phyloP scores from a whole-genome alignment of 148 eudicot genomes.

The Beta vulgaris region DNA sequence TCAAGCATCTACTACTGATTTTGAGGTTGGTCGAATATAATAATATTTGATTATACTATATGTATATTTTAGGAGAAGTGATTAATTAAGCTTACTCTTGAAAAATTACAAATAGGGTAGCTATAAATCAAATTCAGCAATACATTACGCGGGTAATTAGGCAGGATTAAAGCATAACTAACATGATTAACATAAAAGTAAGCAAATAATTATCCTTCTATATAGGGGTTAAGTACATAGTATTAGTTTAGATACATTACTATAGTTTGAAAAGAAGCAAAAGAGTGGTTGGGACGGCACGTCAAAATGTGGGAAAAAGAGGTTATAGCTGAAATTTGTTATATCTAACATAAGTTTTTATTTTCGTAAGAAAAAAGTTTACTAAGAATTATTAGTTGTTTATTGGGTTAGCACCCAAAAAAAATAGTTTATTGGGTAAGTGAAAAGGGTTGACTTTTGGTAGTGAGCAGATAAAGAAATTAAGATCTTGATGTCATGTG shows the following conservation, averaged over 20 bases:
- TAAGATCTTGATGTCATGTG: slow-evolving; percentile 11
- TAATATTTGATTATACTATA: neutral
- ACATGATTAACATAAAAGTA: neutral
- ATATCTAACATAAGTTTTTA: slow-evolving; percentile 1
- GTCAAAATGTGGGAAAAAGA: slow-evolving; percentile 27
- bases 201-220: neutral
- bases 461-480: neutral
- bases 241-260: neutral
- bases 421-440: slow-evolving; percentile 26
- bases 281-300: slow-evolving; percentile 36
- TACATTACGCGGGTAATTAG: slow-evolving; percentile 3
- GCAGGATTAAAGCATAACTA: neutral
- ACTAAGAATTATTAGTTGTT: neutral
- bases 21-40: too few relatives aligned
- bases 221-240: too few relatives aligned
- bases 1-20: neutral
- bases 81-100: neutral
- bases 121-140: neutral
- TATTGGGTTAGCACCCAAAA: too few relatives aligned
- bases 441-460: slow-evolving; percentile 33
- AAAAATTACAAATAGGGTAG: neutral
- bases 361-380: slow-evolving; percentile 1
- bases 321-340: slow-evolving; percentile 20
- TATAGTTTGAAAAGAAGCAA: slow-evolving; percentile 26
- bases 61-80: neutral